These are phyloP conservation scores for Exophiala mesophila DNA, from an alignment of 2,329 filamentous ascomycete genomes.

Conservation along the genomic window DNA sequence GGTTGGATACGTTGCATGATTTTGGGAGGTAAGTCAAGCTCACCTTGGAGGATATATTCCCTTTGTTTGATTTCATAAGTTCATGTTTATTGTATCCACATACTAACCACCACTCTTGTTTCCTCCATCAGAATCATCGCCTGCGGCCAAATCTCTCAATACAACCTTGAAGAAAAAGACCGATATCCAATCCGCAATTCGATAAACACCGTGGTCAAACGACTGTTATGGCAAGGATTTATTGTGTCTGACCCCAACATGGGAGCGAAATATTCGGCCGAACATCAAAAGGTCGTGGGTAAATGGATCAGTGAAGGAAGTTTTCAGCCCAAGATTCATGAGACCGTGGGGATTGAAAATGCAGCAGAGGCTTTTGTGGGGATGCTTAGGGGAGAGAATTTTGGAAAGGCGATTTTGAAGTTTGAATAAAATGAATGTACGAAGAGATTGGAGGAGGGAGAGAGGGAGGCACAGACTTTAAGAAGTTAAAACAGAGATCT, in stretches of 20 bases:
- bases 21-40: slow-evolving; percentile 55
- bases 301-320: slow-evolving; percentile 72
- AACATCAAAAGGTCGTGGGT: slow-evolving; percentile 71
- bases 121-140: slow-evolving; percentile 14
- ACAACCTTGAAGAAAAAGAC: slow-evolving; percentile 59
- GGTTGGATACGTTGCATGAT: slow-evolving; percentile 58
- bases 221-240: slow-evolving; percentile 67
- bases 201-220: slow-evolving; percentile 60
- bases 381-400: slow-evolving; percentile 73
- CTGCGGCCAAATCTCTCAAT: slow-evolving; percentile 59
- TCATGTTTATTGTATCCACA: no score
- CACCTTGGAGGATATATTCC: no score
- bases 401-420: slow-evolving; percentile 79
- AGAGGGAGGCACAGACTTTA: no score
- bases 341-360: slow-evolving; percentile 73
- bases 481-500: no score
- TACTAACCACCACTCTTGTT: no score
- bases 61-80: no score
- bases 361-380: slow-evolving; percentile 68
- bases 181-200: slow-evolving; percentile 64
- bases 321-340: slow-evolving; percentile 64
- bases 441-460: no score
- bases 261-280: slow-evolving; percentile 60
- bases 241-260: slow-evolving; percentile 63
- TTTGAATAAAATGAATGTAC: no score